Conservation (phyloP, 768 basidiomycete genomes). For the Psilocybe subaeruginosa region DNA sequence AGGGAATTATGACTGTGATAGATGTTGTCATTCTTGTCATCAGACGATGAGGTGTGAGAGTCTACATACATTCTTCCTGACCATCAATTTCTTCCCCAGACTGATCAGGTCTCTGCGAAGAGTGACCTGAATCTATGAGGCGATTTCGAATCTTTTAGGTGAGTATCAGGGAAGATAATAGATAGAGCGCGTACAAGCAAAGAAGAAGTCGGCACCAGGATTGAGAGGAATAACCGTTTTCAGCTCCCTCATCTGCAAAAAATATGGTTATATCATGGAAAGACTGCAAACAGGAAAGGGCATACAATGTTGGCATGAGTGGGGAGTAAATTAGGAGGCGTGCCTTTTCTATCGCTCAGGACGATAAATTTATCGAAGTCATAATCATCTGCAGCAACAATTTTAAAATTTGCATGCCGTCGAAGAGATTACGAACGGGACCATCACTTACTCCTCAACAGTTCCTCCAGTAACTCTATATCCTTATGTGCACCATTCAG, state of each 20-base stretch:
- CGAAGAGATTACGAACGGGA: no score
- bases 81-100: slow-evolving; percentile 13
- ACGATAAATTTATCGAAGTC: slow-evolving; percentile 3
- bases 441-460: slow-evolving; percentile 14
- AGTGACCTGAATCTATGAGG: slow-evolving; percentile 17
- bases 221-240: neutral
- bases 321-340: neutral
- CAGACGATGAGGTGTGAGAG: neutral
- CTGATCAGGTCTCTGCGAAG: slow-evolving; percentile 1
- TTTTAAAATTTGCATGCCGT: no score
- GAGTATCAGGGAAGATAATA: neutral
- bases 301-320: slow-evolving; percentile 12
- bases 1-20: slow-evolving; percentile 13
- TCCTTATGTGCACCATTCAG: slow-evolving; percentile 7
- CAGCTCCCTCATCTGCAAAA: slow-evolving; percentile 2
- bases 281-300: neutral
- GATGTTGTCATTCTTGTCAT: neutral
- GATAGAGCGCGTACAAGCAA: slow-evolving; percentile 9
- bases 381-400: neutral
- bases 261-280: neutral
- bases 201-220: slow-evolving; percentile 7
- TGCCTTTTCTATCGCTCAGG: neutral
- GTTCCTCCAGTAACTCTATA: neutral
- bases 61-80: slow-evolving; percentile 16
- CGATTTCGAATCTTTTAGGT: neutral